Evolutionary conservation across 805 yeast genomes (phyloP), one percentile per base, ranked within the genome.

Genomic region (Kodamaea nitidulidarum): DNA sequence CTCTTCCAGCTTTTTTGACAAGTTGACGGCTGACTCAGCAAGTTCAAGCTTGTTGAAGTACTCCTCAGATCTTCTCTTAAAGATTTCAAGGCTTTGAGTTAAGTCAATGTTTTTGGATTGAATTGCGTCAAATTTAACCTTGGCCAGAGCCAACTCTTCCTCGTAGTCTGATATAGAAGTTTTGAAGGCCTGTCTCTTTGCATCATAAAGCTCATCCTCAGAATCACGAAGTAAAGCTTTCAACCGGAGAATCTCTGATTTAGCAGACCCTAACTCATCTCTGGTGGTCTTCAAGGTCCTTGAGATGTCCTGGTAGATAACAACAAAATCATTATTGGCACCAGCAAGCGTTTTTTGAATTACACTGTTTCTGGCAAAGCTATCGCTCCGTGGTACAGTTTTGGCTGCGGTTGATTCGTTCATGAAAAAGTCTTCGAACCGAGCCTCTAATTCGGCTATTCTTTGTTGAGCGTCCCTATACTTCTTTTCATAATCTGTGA

Each of bases 11-110:
- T 85, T 66, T 47, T 76, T 70, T 7, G 87, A 78, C 32, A 78
- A 72, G 38, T 73, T 67, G 2, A 84, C 76, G 4, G 86, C 84
- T 35, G 80, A 70, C 54, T 90, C 96, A 2, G 93, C 90, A 36
- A 76, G 73, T 51, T 88, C 95, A 17, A 88, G 66, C 51, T 85
- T 84, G 41, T 71, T 69, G 49, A 73, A 78, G 55, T 86, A 84
- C 44, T 81, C 84, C 25, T 85, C 90, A 24, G 95, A 79, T 44
- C 95, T 74, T 12, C 68, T 60, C 52, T 80, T 82, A 60, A 84
- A 88, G 22, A 83, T 64, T 27, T 75, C 76, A 15, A 82, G 63
- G 21, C 76, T 71, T 27, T 73, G 70, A 1, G 67, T 55, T 21
- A 87, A 61, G 21, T 86, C 81, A 2, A 55, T 51, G 47, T 78